Base-by-base conservation (phyloP, 2,329 filamentous ascomycete species). In the Elsinoe australis region DNA sequence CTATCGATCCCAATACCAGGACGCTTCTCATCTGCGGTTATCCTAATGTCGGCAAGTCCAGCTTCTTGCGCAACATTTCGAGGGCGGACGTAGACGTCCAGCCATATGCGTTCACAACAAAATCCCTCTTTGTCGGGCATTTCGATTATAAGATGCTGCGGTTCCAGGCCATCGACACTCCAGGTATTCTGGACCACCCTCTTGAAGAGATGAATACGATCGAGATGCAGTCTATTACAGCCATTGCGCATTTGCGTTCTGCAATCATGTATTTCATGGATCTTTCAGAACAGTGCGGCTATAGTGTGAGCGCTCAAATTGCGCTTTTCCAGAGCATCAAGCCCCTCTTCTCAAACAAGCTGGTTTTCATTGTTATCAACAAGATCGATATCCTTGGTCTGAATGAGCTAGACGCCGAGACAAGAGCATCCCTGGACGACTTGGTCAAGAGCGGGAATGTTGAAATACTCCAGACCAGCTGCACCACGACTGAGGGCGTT, bases 181-280 rank as follows among this genome's bases (percentile, higher is more conserved):
- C 90, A n/a, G 92, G 92, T 74, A 95, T 98, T 57, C 73, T 98
- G 52, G 92, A 98, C 60, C 92, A 98, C 66, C 89, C 90, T 28
- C 79, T 98, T 6, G 92, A 96, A 70, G 92, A 96, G 72, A 98
- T 96, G 92, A 95, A 95, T 71, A 96, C 92, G 3, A 98, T 98
- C 63, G 92, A 98, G 70, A 96, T 96, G 87, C 92, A 96, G 74
- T 85, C 85, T 53, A 95, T 98, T 58, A 96, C 90, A 14, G 92
- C 94, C 8, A 95, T 98, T 71, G 92, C 92, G 45, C 94, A 98
- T 73, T 75, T 98, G 63, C 80, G 90, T 59, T 94, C 89, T 33
- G 90, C 90, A 49, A 94, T 98, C 55, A 74, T 96, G 52, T 96
- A 96, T 70, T 96, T 96, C 64, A 95, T 96, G 86, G 90, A 96